Conservation (phyloP, 108 stramenopile genomes). For the Conticribra guillardii region DNA sequence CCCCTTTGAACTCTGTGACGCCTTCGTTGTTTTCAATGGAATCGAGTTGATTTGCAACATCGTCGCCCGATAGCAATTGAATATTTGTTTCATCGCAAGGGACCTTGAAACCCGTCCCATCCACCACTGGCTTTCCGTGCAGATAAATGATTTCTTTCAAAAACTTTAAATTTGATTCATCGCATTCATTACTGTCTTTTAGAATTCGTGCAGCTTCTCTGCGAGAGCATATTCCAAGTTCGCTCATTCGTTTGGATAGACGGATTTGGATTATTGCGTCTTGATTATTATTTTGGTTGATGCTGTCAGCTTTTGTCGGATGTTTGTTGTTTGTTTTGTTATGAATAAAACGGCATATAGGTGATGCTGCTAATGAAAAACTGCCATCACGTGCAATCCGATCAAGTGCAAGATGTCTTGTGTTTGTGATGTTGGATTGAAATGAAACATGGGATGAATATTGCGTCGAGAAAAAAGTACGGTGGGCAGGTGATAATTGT, state of each 20-base stretch:
- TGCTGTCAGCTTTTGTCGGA: no score
- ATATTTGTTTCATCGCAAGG: slow-evolving; percentile 27
- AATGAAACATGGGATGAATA: no score
- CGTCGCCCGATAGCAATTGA: slow-evolving; percentile 29
- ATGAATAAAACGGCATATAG: no score
- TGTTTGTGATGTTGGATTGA: no score
- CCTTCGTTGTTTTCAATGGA: background rate
- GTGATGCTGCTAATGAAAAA: no score
- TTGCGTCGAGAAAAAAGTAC: no score
- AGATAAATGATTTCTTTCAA: slow-evolving; percentile 37
- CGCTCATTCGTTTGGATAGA: slow-evolving; percentile 77
- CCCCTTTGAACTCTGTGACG: slow-evolving; percentile 2
- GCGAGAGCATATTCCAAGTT: slow-evolving; percentile 71
- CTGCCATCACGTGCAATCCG: no score
- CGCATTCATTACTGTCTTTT: slow-evolving; percentile 35
- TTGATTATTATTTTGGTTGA: no score
- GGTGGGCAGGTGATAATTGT: no score
- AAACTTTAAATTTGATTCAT: slow-evolving; percentile 6
- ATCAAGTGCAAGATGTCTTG: no score
- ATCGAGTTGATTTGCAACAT: slow-evolving; percentile 5
- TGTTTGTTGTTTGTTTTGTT: background rate
- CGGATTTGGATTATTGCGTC: slow-evolving; percentile 39
- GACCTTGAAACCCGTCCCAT: slow-evolving; percentile 58
- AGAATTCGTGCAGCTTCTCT: slow-evolving; percentile 78
- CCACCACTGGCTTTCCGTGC: slow-evolving; percentile 46